A percentile compares a stretch with the other conserved stretches of the same genome.
Conservation (phyloP, 2,329 filamentous ascomycete genomes). For the Fusarium sp. region DNA sequence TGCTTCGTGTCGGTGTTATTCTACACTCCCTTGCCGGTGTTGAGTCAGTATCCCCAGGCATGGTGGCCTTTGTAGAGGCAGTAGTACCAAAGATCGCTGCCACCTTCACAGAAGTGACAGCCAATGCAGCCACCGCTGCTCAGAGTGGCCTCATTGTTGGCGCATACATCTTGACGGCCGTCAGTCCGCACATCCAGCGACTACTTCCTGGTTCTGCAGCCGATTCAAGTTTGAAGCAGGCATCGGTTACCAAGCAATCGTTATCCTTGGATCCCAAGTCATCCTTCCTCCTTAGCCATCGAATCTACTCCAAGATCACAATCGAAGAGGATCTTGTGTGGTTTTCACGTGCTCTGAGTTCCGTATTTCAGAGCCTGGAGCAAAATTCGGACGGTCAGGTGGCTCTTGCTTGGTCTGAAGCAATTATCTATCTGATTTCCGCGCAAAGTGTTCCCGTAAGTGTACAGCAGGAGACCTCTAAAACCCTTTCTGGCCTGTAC, state of each 20-base stretch:
- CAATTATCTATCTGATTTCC: conserved; percentile 83
- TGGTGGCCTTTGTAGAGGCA: conserved; percentile 66
- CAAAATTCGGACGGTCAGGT: conserved; percentile 63
- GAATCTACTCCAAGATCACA: conserved; percentile 84
- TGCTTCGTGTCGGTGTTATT: conserved; percentile 78
- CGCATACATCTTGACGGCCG: conserved; percentile 79
- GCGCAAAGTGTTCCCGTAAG: conserved; percentile 71
- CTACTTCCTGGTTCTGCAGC: conserved; percentile 67
- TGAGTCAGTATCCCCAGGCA: conserved; percentile 60
- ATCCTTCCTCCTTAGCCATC: conserved; percentile 87
- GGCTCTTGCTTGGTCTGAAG: conserved; percentile 83
- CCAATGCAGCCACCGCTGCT: conserved; percentile 82
- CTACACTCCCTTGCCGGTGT: conserved; percentile 68
- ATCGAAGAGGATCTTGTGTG: conserved; percentile 82
- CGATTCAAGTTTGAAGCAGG: conserved; percentile 65
- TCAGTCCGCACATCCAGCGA: conserved; percentile 69
- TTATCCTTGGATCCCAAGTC: conserved; percentile 82
- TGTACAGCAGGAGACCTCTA: conserved; percentile 73
- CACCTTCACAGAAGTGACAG: conserved; percentile 80
- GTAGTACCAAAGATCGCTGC: conserved; percentile 71
- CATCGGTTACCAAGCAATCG: conserved; percentile 73
- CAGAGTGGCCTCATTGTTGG: conserved; percentile 87
- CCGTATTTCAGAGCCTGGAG: conserved; percentile 68
- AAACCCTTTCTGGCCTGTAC: conserved; percentile 75
- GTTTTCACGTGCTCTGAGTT: conserved; percentile 77